phyloP scores from a whole-genome alignment of 352 stramenopile species.

The Aphanomyces stellatus region DNA sequence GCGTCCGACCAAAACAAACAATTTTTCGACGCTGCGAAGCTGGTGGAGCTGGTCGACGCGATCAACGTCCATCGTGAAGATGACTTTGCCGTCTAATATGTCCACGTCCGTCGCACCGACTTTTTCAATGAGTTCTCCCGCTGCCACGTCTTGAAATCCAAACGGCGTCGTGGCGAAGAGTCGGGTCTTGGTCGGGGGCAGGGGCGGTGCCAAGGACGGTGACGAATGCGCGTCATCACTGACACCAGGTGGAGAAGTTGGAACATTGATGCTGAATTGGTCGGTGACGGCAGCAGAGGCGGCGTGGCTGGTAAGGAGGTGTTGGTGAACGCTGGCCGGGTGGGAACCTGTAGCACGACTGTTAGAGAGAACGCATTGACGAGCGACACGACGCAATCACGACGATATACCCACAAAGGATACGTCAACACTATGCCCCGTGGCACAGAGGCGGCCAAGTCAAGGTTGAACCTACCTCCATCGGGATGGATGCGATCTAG shows the following conservation, averaged over 20 bases:
- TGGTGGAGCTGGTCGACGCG: neutral
- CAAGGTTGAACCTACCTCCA: neutral
- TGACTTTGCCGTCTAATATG: slow-evolving; percentile 14
- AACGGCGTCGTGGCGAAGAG: slow-evolving; percentile 11
- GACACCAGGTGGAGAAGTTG: too few relatives aligned
- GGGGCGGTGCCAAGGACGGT: neutral
- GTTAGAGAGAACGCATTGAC: too few relatives aligned
- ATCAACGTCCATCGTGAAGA: neutral
- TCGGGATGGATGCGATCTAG: neutral
- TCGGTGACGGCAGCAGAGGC: neutral
- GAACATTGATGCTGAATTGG: neutral
- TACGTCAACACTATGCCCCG: too few relatives aligned
- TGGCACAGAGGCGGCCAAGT: too few relatives aligned
- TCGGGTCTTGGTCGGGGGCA: neutral
- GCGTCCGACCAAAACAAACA: slow-evolving; percentile 3
- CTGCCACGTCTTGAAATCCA: slow-evolving; percentile 19
- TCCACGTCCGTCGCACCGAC: slow-evolving; percentile 15
- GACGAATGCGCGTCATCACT: neutral
- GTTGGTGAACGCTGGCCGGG: neutral
- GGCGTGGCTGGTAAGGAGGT: neutral
- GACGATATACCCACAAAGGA: too few relatives aligned
- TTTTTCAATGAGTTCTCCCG: slow-evolving; percentile 18
- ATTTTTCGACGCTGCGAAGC: slow-evolving; percentile 11
- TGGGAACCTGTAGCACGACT: neutral
- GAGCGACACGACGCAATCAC: too few relatives aligned